These are phyloP conservation scores for Coffea canephora DNA, from an alignment of 257 asterid species.

Conservation along the genomic window DNA sequence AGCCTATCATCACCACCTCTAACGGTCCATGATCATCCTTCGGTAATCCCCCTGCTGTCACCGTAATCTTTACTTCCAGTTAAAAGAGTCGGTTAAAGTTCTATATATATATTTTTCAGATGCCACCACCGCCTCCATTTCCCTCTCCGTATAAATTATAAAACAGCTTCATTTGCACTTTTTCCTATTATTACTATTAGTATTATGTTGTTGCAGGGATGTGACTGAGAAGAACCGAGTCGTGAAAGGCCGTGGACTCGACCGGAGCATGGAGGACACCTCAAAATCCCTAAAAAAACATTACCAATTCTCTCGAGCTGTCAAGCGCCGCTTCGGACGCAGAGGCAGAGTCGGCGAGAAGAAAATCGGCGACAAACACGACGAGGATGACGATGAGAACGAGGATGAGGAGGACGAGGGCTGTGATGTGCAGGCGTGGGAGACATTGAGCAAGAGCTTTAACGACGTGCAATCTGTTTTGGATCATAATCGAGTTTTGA, in stretches of 20 bases:
- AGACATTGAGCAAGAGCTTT: conserved; percentile 44
- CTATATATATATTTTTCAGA: neutral
- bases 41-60: neutral
- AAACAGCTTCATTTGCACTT: no score
- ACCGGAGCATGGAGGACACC: conserved; percentile 35
- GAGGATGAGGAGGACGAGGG: conserved; percentile 32
- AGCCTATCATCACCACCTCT: neutral
- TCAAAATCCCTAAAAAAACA: conserved; percentile 21
- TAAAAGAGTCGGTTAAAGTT: neutral
- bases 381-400: conserved; percentile 13
- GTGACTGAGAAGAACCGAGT: neutral
- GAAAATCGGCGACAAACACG: conserved; percentile 18
- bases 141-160: no score
- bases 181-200: neutral
- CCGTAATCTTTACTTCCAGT: neutral
- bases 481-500: conserved; percentile 57
- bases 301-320: conserved; percentile 13
- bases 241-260: conserved; percentile 1
- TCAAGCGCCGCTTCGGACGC: conserved; percentile 2
- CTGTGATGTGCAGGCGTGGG: conserved; percentile 53
- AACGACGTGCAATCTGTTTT: conserved; percentile 55
- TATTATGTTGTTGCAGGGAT: neutral
- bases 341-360: neutral
- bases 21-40: neutral
- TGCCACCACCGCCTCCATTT: neutral